phyloP scores from a whole-genome alignment of 805 yeast genomes.

The Zygosaccharomyces bailii region DNA sequence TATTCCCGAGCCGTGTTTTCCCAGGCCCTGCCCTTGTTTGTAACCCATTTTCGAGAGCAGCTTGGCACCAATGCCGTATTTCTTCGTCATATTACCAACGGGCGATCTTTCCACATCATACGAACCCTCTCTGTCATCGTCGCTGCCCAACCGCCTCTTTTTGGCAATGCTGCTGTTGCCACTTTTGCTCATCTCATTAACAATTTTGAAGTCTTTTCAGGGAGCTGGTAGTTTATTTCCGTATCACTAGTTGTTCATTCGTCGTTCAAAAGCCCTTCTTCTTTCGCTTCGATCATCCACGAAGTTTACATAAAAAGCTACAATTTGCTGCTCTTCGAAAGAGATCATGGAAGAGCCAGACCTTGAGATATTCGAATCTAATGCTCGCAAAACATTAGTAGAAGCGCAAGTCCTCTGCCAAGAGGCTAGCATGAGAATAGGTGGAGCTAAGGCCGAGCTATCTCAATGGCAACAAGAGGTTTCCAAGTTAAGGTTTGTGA shows the following conservation, averaged over 20 bases:
- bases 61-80: conserved; percentile 83
- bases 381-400: conserved; percentile 47
- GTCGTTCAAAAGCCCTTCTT: background rate
- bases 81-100: conserved; percentile 17
- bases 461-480: conserved; percentile 41
- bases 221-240: no score
- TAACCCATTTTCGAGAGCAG: conserved; percentile 85
- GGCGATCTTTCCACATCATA: background rate
- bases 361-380: conserved; percentile 38
- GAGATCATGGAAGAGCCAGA: conserved; percentile 10
- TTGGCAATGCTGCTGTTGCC: conserved; percentile 5
- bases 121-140: conserved; percentile 22
- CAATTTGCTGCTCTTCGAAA: background rate
- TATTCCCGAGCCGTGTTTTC: conserved; percentile 68
- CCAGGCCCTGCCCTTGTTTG: conserved; percentile 80
- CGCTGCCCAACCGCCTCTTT: conserved; percentile 14
- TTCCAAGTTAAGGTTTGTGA: conserved; percentile 44
- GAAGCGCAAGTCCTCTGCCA: conserved; percentile 51
- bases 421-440: conserved; percentile 45
- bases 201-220: background rate
- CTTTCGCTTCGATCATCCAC: background rate
- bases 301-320: background rate
- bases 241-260: background rate
- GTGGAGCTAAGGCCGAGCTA: conserved; percentile 37
- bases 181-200: background rate